Percentiles rank a stretch among this genome's conserved stretches.
These are phyloP conservation scores for Sugiyamaella valdiviana DNA, from an alignment of 805 yeast species.

Conservation along the genomic window DNA sequence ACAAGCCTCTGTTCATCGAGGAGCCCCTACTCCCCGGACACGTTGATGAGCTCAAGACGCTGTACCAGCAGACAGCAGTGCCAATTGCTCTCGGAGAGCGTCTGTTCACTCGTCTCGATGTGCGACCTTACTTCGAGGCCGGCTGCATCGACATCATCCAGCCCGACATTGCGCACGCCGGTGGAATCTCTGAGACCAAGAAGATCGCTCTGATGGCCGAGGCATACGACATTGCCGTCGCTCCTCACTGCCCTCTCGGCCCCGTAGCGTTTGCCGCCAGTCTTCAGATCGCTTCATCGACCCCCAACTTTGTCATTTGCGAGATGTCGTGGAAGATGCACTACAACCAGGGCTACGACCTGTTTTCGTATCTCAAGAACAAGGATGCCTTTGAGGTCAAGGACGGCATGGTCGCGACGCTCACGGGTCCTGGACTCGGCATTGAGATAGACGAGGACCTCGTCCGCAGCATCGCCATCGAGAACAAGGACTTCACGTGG, in stretches of 20 bases:
- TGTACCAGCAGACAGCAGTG: constrained; percentile 22
- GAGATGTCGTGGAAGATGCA: constrained; percentile 29
- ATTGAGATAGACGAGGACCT: constrained; percentile 26
- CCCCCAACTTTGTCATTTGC: constrained; percentile 24
- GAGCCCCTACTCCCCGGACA: constrained; percentile 29
- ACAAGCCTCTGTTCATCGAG: constrained; percentile 27
- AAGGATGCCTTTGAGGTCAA: constrained; percentile 23
- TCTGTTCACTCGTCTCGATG: constrained; percentile 25
- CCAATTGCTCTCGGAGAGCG: constrained; percentile 30
- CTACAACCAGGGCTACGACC: constrained; percentile 26
- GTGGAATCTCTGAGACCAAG: constrained; percentile 28
- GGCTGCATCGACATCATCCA: constrained; percentile 27
- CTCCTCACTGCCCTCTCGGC: constrained; percentile 31
- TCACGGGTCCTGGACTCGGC: constrained; percentile 27
- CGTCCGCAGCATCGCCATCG: constrained; percentile 21
- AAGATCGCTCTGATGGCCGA: constrained; percentile 28
- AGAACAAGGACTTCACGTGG: constrained; percentile 19
- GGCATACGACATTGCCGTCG: constrained; percentile 28
- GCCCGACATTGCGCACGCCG: constrained; percentile 26
- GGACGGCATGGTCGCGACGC: constrained; percentile 23
- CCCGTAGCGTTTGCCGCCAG: constrained; percentile 29
- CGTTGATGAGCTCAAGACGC: constrained; percentile 22
- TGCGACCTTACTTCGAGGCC: constrained; percentile 23
- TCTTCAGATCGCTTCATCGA: constrained; percentile 24
- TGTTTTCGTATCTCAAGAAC: constrained; percentile 22